A percentile compares a stretch with the other conserved stretches of the same genome.
These are phyloP conservation scores for Hibiscus syriacus DNA, from an alignment of 345 rosid species.

Conservation along the genomic window DNA sequence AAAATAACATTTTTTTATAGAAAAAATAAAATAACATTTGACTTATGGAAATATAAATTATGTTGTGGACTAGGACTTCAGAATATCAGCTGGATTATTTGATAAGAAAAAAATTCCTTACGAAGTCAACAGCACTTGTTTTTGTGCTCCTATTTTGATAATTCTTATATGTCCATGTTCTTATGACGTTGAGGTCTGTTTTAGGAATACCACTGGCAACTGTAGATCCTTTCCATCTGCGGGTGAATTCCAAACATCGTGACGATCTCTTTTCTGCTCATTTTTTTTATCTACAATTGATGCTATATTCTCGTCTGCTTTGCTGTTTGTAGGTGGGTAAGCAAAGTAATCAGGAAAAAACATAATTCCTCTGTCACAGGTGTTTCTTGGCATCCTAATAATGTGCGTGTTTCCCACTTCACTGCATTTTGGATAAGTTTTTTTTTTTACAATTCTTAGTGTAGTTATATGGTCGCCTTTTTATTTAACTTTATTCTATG, in stretches of 20 bases:
- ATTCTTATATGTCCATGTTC: background rate
- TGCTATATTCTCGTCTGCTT: slow-evolving; percentile 15
- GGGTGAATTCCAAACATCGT: background rate
- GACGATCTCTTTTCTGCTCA: background rate
- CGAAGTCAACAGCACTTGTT: background rate
- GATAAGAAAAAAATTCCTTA: background rate
- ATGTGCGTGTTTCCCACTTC: slow-evolving; percentile 40
- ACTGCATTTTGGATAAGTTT: background rate
- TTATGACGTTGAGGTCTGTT: background rate
- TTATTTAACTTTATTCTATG: background rate
- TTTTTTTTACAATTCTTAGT: background rate
- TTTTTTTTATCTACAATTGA: slow-evolving; percentile 4
- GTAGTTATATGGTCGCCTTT: background rate
- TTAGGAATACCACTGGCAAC: background rate
- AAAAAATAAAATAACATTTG: background rate
- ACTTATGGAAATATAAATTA: background rate
- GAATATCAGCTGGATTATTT: background rate
- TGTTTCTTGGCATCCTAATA: slow-evolving; percentile 98
- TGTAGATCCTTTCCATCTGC: background rate
- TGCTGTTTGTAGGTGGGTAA: slow-evolving; percentile 81
- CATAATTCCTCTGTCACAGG: slow-evolving; percentile 90
- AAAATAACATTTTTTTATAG: too few species aligned
- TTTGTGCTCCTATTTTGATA: slow-evolving; percentile 2
- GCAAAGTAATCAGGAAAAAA: slow-evolving; percentile 88
- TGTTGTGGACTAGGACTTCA: slow-evolving; percentile 2